Evolutionary conservation across 148 eudicot species (phyloP).

Genomic region (Vaccinium macrocarpon): DNA sequence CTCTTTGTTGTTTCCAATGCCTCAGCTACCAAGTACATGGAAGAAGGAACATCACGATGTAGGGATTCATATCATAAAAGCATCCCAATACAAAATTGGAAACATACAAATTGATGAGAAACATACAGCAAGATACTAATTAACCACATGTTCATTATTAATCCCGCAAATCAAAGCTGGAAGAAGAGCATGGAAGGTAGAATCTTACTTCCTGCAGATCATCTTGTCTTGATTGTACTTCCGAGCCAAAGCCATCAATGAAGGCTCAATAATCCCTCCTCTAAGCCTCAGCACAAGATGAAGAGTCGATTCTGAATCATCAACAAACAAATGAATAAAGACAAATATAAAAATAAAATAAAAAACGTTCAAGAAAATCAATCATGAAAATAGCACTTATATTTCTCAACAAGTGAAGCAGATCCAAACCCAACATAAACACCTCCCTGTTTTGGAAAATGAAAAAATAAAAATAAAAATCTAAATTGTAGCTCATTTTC

Average conservation of each 20-base stretch:
- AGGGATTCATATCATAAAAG: background rate
- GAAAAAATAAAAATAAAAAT: background rate
- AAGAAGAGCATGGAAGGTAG: background rate
- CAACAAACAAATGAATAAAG: background rate
- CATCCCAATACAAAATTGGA: background rate
- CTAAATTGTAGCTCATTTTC: background rate
- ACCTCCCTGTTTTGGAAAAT: background rate
- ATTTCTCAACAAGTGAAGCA: background rate
- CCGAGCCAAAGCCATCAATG: constrained; percentile 38
- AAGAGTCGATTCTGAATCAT: constrained; percentile 31
- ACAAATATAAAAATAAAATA: background rate
- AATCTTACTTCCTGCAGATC: constrained; percentile 41
- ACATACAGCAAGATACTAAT: background rate
- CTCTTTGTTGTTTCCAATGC: too few species aligned
- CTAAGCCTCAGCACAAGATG: constrained; percentile 35
- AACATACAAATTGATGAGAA: background rate
- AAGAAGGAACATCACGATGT: background rate
- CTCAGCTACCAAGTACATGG: background rate
- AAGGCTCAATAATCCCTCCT: constrained; percentile 36
- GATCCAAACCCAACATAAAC: background rate
- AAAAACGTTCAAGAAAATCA: background rate
- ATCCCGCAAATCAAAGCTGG: background rate
- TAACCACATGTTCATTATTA: background rate
- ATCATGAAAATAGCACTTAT: background rate
- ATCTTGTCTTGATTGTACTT: constrained; percentile 38